These are phyloP conservation scores for Yamagishiella unicocca DNA, from an alignment of 139 green algal species.

Conservation along the genomic window DNA sequence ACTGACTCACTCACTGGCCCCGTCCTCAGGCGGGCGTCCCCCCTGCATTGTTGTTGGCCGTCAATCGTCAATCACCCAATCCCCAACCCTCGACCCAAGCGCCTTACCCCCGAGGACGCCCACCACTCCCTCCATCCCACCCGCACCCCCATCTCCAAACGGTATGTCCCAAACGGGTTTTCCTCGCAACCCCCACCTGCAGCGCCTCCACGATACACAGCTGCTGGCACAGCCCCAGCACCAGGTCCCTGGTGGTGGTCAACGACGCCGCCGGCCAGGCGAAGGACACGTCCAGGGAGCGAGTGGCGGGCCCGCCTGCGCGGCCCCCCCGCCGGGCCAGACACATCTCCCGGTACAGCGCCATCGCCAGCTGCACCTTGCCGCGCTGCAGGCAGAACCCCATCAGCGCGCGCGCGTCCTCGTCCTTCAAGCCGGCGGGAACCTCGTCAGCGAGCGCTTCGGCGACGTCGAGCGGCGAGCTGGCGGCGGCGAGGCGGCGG, in stretches of 20 bases:
- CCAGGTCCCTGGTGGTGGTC: constrained; percentile 67
- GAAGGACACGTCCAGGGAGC: constrained; percentile 32
- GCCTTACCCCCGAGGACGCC: too few relatives aligned
- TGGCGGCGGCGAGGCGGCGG: constrained; percentile 26
- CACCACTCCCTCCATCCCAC: too few relatives aligned
- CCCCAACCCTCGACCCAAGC: too few relatives aligned
- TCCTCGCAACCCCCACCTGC: constrained; percentile 46
- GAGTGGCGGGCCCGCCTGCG: not conserved
- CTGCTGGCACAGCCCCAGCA: constrained; percentile 78
- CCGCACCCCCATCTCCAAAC: not conserved
- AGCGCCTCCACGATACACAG: constrained; percentile 84
- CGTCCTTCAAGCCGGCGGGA: not conserved
- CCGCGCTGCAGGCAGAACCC: constrained; percentile 64
- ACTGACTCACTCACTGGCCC: not conserved
- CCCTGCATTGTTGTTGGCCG: not conserved
- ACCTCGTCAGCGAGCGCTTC: constrained; percentile 21
- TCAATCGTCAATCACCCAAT: too few relatives aligned
- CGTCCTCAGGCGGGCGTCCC: not conserved
- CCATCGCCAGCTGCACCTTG: constrained; percentile 77
- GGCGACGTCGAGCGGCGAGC: not conserved
- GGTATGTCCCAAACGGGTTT: not conserved
- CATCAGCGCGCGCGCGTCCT: constrained; percentile 1
- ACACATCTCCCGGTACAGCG: constrained; percentile 78
- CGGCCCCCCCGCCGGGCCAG: constrained; percentile 13
- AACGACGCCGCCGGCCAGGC: constrained; percentile 76